Evolutionary conservation across 208 protist species (phyloP).

Genomic region (Paratrypanosoma confusum): DNA sequence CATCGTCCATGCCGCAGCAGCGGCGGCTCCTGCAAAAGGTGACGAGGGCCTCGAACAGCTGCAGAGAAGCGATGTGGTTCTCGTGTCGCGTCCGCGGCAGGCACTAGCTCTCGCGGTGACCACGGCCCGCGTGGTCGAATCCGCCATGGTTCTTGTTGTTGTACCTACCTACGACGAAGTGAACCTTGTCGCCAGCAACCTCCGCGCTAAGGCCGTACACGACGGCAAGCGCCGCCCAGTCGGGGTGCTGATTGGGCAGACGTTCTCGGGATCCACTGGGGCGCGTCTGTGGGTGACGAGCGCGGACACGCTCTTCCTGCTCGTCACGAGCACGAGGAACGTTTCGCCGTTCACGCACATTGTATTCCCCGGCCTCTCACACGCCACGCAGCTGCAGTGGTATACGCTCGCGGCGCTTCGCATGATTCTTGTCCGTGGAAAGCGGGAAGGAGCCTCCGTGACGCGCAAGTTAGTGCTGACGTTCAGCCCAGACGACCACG

Average conservation of each 20-base stretch:
- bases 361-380: conserved; percentile 48
- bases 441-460: neutral
- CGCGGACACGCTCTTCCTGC: conserved; percentile 66
- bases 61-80: too few relatives aligned
- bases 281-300: conserved; percentile 65
- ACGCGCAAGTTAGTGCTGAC: neutral
- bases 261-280: conserved; percentile 25
- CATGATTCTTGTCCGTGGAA: too few relatives aligned
- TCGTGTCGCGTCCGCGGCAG: too few relatives aligned
- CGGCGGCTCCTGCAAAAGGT: neutral
- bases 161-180: conserved; percentile 73
- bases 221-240: conserved; percentile 12
- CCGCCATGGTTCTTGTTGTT: conserved; percentile 77
- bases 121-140: too few relatives aligned
- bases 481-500: neutral
- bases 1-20: neutral
- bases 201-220: conserved; percentile 19
- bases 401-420: conserved; percentile 53
- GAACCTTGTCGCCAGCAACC: conserved; percentile 21
- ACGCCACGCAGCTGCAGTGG: conserved; percentile 48
- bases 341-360: conserved; percentile 78
- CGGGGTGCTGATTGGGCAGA: conserved; percentile 55
- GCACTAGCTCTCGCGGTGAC: too few relatives aligned
- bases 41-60: too few relatives aligned
- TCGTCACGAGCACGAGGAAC: conserved; percentile 42